A percentile compares a stretch with the other conserved stretches of the same genome.
These are phyloP conservation scores for Candolleomyces efflorescens DNA, from an alignment of 768 basidiomycete species.

Conservation along the genomic window DNA sequence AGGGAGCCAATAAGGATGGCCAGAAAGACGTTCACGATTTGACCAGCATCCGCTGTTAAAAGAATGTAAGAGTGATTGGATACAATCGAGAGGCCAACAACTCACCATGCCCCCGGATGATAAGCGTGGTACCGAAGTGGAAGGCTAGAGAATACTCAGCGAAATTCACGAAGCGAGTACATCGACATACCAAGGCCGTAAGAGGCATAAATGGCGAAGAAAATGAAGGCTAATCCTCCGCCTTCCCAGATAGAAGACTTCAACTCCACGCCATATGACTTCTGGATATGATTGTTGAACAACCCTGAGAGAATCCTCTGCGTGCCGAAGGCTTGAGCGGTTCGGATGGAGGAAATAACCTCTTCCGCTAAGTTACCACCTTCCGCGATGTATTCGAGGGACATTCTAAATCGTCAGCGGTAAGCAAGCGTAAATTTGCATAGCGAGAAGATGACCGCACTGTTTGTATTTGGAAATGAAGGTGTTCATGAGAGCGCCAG, in stretches of 20 bases:
- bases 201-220: constrained; percentile 65
- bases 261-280: constrained; percentile 40
- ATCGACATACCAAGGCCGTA: constrained; percentile 26
- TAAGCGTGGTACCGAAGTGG: constrained; percentile 67
- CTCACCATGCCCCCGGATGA: constrained; percentile 48
- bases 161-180: too few species aligned
- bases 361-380: constrained; percentile 82
- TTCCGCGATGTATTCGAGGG: constrained; percentile 62
- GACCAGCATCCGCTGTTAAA: constrained; percentile 48
- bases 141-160: neutral
- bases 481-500: constrained; percentile 59
- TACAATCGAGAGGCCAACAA: too few species aligned
- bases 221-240: constrained; percentile 54
- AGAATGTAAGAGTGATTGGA: neutral
- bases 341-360: constrained; percentile 76
- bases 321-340: constrained; percentile 78
- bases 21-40: constrained; percentile 72
- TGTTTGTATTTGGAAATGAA: constrained; percentile 50
- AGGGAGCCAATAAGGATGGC: constrained; percentile 80
- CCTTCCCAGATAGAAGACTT: constrained; percentile 50
- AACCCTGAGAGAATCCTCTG: constrained; percentile 50
- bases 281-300: constrained; percentile 53
- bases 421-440: too few species aligned
- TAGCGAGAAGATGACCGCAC: too few species aligned
- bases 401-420: too few species aligned